Evolutionary conservation across 2,329 filamentous ascomycete species (phyloP).

Genomic region (Epichloe typhina): DNA sequence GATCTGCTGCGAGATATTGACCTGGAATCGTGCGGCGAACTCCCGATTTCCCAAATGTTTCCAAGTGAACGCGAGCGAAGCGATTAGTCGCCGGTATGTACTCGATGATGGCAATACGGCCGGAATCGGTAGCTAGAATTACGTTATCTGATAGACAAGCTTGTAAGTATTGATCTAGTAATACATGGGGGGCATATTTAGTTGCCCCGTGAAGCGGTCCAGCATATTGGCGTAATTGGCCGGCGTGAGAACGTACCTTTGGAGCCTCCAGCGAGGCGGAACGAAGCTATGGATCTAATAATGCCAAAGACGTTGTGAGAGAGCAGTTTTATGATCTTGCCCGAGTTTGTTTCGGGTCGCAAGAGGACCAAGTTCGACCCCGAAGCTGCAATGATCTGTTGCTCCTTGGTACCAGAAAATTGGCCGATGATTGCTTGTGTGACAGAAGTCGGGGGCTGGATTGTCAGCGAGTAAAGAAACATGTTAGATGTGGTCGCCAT

Average conservation of each 20-base stretch:
- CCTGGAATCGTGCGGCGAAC: conserved; percentile 86
- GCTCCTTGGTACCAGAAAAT: conserved; percentile 90
- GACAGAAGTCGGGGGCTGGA: conserved; percentile 81
- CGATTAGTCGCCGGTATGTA: conserved; percentile 80
- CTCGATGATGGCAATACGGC: conserved; percentile 85
- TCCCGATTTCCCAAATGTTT: conserved; percentile 96
- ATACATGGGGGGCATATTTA: background rate
- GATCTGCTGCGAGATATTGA: conserved; percentile 88
- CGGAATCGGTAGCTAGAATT: conserved; percentile 88
- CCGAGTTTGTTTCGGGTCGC: conserved; percentile 71
- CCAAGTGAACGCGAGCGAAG: conserved; percentile 80
- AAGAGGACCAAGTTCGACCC: conserved; percentile 80
- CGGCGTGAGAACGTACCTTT: conserved; percentile 53
- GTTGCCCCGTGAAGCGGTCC: background rate
- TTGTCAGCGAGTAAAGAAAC: conserved; percentile 96
- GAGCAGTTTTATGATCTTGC: conserved; percentile 72
- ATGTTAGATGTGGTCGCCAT: conserved; percentile 98
- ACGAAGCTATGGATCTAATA: conserved; percentile 75
- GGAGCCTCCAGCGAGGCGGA: conserved; percentile 80
- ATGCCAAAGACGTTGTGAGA: conserved; percentile 95
- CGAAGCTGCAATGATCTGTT: conserved; percentile 89
- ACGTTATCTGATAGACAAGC: conserved; percentile 61
- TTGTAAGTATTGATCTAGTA: background rate
- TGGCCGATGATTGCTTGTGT: conserved; percentile 87
- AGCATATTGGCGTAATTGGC: conserved; percentile 13